Percentiles rank a stretch among this genome's conserved stretches.
These are phyloP conservation scores for Colletotrichum orbiculare DNA, from an alignment of 2,329 filamentous ascomycete genomes.

Conservation along the genomic window DNA sequence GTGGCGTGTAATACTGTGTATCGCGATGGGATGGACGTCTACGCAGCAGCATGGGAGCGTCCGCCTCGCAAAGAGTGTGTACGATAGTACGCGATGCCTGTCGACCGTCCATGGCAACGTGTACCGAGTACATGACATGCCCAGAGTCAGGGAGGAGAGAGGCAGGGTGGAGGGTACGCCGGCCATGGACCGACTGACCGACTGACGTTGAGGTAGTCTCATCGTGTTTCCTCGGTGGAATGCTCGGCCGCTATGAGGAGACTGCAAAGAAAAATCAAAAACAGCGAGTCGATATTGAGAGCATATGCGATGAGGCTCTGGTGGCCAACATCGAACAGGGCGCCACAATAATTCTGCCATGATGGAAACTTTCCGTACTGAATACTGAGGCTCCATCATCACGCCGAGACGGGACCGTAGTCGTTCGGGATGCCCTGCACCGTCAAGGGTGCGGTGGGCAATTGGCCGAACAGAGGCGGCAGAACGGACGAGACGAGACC, in stretches of 20 bases:
- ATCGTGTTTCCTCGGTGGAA: slow-evolving; percentile 30
- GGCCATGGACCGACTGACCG: background rate
- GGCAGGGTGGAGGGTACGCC: too few species aligned
- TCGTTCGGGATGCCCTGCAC: slow-evolving; percentile 21
- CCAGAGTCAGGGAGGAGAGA: background rate
- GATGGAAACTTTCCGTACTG: background rate
- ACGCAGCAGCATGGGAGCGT: too few species aligned
- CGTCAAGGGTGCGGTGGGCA: slow-evolving; percentile 16
- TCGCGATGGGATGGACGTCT: too few species aligned
- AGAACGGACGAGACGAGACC: too few species aligned
- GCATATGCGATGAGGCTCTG: slow-evolving; percentile 1
- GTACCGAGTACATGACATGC: background rate
- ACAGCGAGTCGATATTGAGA: background rate
- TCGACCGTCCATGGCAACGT: background rate
- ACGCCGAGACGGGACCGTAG: slow-evolving; percentile 19
- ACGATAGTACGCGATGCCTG: too few species aligned
- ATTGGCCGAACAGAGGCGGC: slow-evolving; percentile 13
- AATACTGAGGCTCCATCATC: slow-evolving; percentile 4
- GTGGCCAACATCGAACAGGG: background rate
- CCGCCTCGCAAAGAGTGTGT: too few species aligned
- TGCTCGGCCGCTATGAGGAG: slow-evolving; percentile 36
- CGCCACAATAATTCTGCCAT: slow-evolving; percentile 13
- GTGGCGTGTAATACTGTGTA: too few species aligned
- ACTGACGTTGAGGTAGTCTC: slow-evolving; percentile 6
- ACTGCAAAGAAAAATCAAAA: background rate